Evolutionary conservation across 1,284 basidiomycete species (phyloP), one percentile per base, ranked within the genome.

Genomic region (Peniophora sp.): DNA sequence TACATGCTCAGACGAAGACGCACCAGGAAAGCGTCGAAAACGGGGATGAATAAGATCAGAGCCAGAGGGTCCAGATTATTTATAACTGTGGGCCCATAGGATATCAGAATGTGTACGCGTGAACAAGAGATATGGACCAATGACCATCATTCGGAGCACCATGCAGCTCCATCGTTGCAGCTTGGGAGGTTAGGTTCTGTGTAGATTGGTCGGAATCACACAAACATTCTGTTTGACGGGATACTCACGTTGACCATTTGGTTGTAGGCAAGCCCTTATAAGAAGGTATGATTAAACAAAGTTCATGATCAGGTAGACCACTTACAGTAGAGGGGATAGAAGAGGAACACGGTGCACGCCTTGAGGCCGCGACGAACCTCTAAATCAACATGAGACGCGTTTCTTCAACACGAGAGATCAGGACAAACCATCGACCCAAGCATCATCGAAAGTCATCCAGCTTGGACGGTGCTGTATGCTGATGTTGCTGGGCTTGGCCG

Each of bases 321-420:
- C 80, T 44, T 54, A 85, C 85, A 87, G 61, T 79, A 88, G 36
- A 88, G 68, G 0, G 86, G 87, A 67, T 64, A 89, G 78, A 85
- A 92, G 45, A 75, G 62, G 69, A 95, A 94, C 52, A 95, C 90
- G 41, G 71, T 67, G 68, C 92, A 95, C 10, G 92, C 92, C 65
- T 89, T 90, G 67, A 92, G 68, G 2, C 88, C 90, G 59, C 90
- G 79, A 52, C 76, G 74, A 48, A 94, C 81, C 63, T 95, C 92
- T 32, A 12, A 6, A 5, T 32, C 6, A 5, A 6, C 12, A 12
- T 32, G 6, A 32, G 27, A 32, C 5, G 27, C 12, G 6, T 32
- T 5, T 5, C 27, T 32, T 6, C 27, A 32, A 32, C 27, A 6
- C 27, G 27, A 32, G 6, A 32, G 12, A 32, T 5, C 12, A 6